These are phyloP conservation scores for Primulina tabacum DNA, from an alignment of 257 asterid species.

Conservation along the genomic window DNA sequence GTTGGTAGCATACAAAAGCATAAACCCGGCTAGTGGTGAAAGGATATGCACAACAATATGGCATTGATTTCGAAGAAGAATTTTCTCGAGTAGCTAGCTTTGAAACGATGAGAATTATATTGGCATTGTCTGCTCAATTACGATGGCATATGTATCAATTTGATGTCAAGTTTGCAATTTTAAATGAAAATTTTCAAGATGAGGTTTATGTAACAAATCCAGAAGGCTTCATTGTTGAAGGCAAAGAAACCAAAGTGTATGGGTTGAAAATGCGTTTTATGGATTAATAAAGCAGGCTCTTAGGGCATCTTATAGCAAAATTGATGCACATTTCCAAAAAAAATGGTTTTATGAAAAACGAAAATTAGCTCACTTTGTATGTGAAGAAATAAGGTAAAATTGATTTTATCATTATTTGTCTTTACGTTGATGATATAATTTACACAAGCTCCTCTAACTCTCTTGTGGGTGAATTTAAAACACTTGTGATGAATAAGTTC, in stretches of 20 bases:
- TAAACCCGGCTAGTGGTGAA: background rate
- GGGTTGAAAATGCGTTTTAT: background rate
- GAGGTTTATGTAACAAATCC: too few relatives aligned
- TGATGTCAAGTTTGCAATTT: background rate
- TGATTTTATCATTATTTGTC: background rate
- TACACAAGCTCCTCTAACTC: background rate
- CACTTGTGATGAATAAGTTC: constrained; percentile 1
- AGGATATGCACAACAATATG: background rate
- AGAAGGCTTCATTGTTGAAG: background rate
- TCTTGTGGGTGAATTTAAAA: background rate
- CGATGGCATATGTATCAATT: background rate
- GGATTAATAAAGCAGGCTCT: background rate
- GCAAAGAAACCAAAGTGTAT: background rate
- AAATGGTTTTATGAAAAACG: constrained; percentile 1
- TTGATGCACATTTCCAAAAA: constrained; percentile 6
- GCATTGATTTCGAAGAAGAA: constrained; percentile 11
- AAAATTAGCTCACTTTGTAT: constrained; percentile 16
- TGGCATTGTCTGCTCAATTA: constrained; percentile 1
- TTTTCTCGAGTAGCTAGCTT: constrained; percentile 12
- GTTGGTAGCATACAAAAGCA: constrained; percentile 5
- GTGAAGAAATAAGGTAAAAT: constrained; percentile 12
- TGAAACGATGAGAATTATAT: background rate
- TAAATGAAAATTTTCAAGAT: background rate
- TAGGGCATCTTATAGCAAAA: constrained; percentile 7
- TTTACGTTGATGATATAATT: background rate